Percentiles rank a stretch among this genome's conserved stretches.
Conservation (phyloP, 202 grass and related monocot genomes). For the Carex arenaria region DNA sequence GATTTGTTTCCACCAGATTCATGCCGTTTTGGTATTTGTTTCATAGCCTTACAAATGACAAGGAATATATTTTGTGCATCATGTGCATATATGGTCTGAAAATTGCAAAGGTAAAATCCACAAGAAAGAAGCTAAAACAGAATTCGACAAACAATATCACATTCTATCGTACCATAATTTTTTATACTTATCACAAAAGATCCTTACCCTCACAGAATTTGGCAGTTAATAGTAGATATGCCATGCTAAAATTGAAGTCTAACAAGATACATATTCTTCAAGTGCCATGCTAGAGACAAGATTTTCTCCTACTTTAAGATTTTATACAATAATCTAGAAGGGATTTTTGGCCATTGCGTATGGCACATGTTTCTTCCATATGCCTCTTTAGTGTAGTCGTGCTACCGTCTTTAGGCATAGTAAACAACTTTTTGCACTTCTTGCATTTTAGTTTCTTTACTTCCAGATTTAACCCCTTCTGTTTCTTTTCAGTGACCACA, state of each 20-base stretch:
- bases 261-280: not conserved
- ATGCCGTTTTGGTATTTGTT: not conserved
- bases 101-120: not conserved
- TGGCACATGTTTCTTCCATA: conserved; percentile 5
- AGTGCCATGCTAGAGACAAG: not conserved
- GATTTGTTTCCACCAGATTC: not conserved
- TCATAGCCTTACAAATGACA: not conserved
- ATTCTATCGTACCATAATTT: not conserved
- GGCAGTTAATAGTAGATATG: not conserved
- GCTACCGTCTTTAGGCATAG: not conserved
- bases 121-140: not conserved
- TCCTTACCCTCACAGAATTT: not conserved
- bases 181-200: not conserved
- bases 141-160: not conserved
- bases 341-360: conserved; percentile 1
- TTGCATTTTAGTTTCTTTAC: conserved; percentile 8
- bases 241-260: not conserved
- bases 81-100: not conserved
- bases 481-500: not conserved
- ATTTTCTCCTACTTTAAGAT: not conserved
- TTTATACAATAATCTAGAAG: not conserved
- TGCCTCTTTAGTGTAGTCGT: not conserved
- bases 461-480: not conserved
- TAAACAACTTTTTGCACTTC: conserved; percentile 1
- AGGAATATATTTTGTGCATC: not conserved